Base-by-base conservation (phyloP, 2,329 filamentous ascomycete genomes). In the Lachnellula hyalina region DNA sequence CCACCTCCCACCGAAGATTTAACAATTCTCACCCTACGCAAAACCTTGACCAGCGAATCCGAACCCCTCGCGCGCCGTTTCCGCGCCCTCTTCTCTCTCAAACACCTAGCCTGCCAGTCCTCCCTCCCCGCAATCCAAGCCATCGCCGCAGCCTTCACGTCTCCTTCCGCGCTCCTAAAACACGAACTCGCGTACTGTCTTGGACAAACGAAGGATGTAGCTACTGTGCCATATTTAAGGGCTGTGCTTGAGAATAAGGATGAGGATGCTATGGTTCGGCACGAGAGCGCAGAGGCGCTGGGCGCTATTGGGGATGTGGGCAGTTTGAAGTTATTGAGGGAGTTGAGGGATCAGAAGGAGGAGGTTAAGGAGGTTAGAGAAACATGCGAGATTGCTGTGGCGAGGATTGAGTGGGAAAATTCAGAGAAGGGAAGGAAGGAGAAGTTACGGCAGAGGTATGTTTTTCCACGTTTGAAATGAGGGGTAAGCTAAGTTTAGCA, bases 161-260 rank as follows among this genome's bases (percentile, higher is more conserved):
- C 93, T 3, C 85, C 89, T 0, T 97, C 93, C 4, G 93, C 90
- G 3, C 80, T 97, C 8, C 78, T 97, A 47, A 97, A 97, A 76
- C 94, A 99, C 72, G 94, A 99, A 71, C 80, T 99, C 48, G 94
- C 94, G 25, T 99, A 99, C 75, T 99, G 94, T 69, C 81, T 99
- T 2, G 94, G 94, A 7, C 94, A 99, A 74, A 93, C 89, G 1
- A 85, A 85, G 55, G 90, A 96, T 68, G 73, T 79, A 49, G 85
- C 85, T 46, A 88, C 92, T 0, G 82, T 91, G 9, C 80, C 85
- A 9, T 86, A 84, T 59, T 77, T 99, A 62, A 81, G 85, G 55
- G 73, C 78, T 12, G 90, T 95, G 14, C 77, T 97, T 54, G 81
- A 87, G 62, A 83, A 97, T 71, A 75, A 84, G 60, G 70, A 83